These are phyloP conservation scores for Leucaena leucocephala DNA, from an alignment of 306 rosid species.

Conservation along the genomic window DNA sequence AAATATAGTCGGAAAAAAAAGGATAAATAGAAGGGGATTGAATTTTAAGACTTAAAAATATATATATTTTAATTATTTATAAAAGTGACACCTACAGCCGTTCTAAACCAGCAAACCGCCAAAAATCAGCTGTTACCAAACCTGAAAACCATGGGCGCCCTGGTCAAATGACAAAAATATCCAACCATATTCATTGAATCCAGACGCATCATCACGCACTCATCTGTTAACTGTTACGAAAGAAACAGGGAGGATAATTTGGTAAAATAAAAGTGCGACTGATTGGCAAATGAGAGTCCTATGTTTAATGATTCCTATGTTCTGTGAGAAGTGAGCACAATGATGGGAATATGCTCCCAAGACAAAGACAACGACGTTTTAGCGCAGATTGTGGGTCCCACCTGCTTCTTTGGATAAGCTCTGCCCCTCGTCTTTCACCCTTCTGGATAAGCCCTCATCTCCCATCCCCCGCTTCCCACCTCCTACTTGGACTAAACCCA, in stretches of 20 bases:
- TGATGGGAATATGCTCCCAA: background rate
- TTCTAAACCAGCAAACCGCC: background rate
- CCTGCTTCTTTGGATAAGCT: background rate
- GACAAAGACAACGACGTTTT: background rate
- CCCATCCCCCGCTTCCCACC: background rate
- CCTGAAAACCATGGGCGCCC: background rate
- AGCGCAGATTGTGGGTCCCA: background rate
- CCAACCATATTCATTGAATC: background rate
- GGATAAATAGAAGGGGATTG: background rate
- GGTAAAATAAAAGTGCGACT: background rate
- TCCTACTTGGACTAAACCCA: background rate
- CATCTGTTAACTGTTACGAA: background rate
- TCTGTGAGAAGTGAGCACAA: background rate
- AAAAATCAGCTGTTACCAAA: background rate
- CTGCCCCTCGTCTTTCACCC: no score
- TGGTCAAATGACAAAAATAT: background rate
- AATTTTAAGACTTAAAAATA: background rate
- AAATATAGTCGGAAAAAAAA: no score
- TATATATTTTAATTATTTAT: no score
- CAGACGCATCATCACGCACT: background rate
- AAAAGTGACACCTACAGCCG: background rate
- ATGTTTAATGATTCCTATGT: background rate
- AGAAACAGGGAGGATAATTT: background rate
- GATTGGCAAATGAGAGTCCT: background rate
- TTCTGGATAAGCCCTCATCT: background rate